A percentile compares a stretch with the other conserved stretches of the same genome.
phyloP scores from a whole-genome alignment of 768 basidiomycete genomes.

The Erythrobasidium yunnanense region DNA sequence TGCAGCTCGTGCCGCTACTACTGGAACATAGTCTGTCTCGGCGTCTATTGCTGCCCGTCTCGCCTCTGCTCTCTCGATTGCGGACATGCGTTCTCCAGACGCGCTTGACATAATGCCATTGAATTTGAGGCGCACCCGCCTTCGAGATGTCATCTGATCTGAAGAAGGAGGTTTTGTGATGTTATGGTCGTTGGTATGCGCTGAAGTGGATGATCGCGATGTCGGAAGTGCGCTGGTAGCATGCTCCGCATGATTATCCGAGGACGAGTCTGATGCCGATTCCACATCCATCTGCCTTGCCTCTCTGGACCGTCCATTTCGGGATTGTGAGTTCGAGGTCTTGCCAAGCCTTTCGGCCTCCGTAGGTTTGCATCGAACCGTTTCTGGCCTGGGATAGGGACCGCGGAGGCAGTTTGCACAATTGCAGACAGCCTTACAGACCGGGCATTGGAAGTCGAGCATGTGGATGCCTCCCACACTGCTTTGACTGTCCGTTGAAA shows the following conservation, averaged over 20 bases:
- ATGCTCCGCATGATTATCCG: too few relatives aligned
- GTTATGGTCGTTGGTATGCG: neutral
- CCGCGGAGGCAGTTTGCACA: constrained; percentile 13
- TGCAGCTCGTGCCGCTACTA: neutral
- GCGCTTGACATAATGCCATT: neutral
- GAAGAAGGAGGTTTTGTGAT: neutral
- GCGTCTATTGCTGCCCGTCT: constrained; percentile 4
- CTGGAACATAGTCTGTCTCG: constrained; percentile 12
- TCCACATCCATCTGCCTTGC: neutral
- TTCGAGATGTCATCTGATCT: too few relatives aligned
- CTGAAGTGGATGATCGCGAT: neutral
- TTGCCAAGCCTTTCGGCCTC: neutral
- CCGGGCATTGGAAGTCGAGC: constrained; percentile 22
- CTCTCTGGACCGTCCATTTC: neutral
- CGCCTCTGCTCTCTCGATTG: neutral
- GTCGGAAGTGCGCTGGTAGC: neutral
- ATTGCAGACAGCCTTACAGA: constrained; percentile 11
- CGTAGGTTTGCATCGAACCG: neutral
- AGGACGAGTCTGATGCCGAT: too few relatives aligned
- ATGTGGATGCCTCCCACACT: neutral
- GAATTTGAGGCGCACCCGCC: neutral
- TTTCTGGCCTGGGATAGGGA: neutral
- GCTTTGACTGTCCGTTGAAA: neutral
- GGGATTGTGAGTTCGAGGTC: neutral
- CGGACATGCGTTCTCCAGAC: neutral